Percentiles rank a stretch among this genome's conserved stretches.
Evolutionary conservation across 1,284 basidiomycete genomes (phyloP).

Genomic region (Melampsora americana): DNA sequence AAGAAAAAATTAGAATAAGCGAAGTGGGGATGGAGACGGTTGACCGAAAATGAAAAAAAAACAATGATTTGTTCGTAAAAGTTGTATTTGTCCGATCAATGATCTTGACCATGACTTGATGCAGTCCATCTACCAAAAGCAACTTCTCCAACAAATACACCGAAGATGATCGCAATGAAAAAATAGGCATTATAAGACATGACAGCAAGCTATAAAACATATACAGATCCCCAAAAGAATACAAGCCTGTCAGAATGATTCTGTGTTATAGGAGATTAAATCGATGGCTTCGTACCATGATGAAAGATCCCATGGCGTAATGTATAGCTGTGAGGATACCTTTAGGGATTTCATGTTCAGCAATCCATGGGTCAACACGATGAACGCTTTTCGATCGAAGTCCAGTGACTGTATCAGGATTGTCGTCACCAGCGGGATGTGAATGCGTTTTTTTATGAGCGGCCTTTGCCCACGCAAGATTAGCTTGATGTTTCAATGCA

Average conservation of each 20-base stretch:
- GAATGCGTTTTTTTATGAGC: too few relatives aligned
- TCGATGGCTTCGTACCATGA: constrained; percentile 16
- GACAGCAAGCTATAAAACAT: constrained; percentile 22
- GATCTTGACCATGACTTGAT: background rate
- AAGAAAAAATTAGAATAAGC: too few relatives aligned
- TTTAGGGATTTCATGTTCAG: constrained; percentile 22
- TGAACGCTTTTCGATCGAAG: background rate
- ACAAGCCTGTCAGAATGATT: background rate
- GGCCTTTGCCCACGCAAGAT: background rate
- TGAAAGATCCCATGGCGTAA: constrained; percentile 16
- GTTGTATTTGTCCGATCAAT: too few relatives aligned
- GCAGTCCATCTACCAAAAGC: constrained; percentile 18
- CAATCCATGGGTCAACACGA: constrained; percentile 7
- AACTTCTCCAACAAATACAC: constrained; percentile 28
- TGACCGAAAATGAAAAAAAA: too few relatives aligned
- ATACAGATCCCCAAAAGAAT: background rate
- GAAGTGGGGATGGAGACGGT: too few relatives aligned
- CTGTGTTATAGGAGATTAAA: background rate
- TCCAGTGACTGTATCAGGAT: too few relatives aligned
- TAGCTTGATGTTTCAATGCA: background rate
- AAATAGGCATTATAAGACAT: constrained; percentile 42
- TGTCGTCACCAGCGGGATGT: too few relatives aligned
- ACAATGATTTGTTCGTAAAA: too few relatives aligned
- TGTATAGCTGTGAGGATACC: constrained; percentile 28
- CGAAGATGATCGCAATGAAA: constrained; percentile 33